Evolutionary conservation across 768 basidiomycete species (phyloP).

Genomic region (Royoungia palumana): DNA sequence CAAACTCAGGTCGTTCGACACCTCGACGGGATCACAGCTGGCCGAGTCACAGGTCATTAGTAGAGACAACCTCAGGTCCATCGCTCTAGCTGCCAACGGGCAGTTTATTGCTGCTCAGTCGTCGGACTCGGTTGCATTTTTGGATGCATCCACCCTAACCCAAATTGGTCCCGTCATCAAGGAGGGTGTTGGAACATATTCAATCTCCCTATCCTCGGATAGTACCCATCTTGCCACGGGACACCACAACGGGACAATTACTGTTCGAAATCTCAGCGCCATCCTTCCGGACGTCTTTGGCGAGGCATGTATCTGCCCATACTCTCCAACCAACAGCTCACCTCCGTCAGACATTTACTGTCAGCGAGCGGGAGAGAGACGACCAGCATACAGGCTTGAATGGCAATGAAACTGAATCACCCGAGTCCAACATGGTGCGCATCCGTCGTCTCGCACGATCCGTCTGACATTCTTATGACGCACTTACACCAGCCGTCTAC

Average conservation of each 20-base stretch:
- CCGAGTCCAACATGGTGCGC: neutral
- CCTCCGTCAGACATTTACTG: too few species aligned
- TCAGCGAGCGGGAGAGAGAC: too few species aligned
- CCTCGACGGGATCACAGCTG: neutral
- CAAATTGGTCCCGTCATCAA: neutral
- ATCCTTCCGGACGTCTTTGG: conserved; percentile 3
- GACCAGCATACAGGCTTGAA: too few species aligned
- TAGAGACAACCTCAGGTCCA: neutral
- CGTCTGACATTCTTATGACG: too few species aligned
- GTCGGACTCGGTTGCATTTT: neutral
- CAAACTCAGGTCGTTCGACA: neutral
- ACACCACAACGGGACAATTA: neutral
- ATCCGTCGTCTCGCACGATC: neutral
- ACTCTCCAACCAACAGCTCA: too few species aligned
- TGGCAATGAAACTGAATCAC: too few species aligned
- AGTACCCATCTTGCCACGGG: neutral
- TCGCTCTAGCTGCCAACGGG: neutral
- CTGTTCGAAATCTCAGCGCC: neutral
- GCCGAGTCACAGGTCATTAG: neutral
- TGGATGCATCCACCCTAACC: neutral
- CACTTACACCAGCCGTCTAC: too few species aligned
- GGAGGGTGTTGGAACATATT: neutral
- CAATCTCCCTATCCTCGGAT: neutral
- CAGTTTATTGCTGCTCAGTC: neutral
- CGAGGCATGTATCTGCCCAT: too few species aligned